Percentiles rank a stretch among this genome's conserved stretches.
These are phyloP conservation scores for Aurantiochytrium sp. DNA, from an alignment of 108 stramenopile genomes.

Conservation along the genomic window DNA sequence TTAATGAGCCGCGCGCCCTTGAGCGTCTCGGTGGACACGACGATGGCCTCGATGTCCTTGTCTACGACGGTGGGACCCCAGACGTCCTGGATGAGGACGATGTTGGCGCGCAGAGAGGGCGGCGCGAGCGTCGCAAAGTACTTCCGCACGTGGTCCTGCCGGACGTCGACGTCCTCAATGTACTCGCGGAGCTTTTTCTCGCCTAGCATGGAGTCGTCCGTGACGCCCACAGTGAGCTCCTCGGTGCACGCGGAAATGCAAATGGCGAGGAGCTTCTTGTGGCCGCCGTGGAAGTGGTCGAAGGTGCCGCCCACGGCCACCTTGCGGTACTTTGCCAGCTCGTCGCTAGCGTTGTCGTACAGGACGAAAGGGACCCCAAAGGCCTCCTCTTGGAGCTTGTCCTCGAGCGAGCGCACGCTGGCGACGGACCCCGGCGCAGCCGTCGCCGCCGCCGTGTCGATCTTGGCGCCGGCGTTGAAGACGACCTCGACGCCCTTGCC, in stretches of 20 bases:
- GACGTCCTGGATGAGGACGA: not conserved
- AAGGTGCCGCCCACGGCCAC: constrained; percentile 36
- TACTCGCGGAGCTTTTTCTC: constrained; percentile 17
- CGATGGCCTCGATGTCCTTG: constrained; percentile 25
- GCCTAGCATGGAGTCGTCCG: constrained; percentile 22
- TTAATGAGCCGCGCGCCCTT: constrained; percentile 21
- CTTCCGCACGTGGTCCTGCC: not conserved
- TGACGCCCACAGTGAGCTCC: constrained; percentile 6
- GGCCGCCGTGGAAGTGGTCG: constrained; percentile 33
- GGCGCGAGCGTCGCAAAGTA: constrained; percentile 18
- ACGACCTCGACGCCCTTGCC: not conserved
- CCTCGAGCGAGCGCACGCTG: not conserved
- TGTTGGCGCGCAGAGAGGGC: not conserved
- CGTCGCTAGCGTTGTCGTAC: not conserved
- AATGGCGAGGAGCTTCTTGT: constrained; percentile 31
- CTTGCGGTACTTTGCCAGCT: not conserved
- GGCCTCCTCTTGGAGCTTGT: constrained; percentile 1
- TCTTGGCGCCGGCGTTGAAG: not conserved
- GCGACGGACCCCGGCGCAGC: not conserved
- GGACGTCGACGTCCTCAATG: not conserved
- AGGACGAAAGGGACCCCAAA: constrained; percentile 3
- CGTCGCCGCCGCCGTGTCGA: not conserved
- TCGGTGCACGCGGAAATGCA: not conserved
- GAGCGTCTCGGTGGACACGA: constrained; percentile 30
- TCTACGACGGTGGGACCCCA: constrained; percentile 3